Conservation (phyloP, 768 basidiomycete species). For the Xerocomus potaroensis region DNA sequence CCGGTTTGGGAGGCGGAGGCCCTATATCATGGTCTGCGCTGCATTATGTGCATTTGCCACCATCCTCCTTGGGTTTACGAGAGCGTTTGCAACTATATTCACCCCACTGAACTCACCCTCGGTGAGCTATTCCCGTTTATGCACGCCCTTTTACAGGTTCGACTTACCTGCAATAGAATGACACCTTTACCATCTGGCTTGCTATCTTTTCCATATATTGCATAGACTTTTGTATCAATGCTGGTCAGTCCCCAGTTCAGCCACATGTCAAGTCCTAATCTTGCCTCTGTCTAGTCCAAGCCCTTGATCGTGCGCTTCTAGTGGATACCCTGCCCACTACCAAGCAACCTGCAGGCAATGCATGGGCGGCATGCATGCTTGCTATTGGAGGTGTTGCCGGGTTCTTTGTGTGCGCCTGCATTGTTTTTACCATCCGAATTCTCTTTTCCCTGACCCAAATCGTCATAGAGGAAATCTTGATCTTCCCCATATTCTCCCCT, state of each 20-base stretch:
- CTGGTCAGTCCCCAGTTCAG: slow-evolving; percentile 30
- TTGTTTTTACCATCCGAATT: neutral
- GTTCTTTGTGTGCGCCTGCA: slow-evolving; percentile 72
- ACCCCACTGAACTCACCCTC: slow-evolving; percentile 30
- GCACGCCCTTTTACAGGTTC: neutral
- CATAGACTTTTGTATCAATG: slow-evolving; percentile 64
- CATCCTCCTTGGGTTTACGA: slow-evolving; percentile 80
- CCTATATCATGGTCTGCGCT: slow-evolving; percentile 77
- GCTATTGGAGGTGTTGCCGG: slow-evolving; percentile 83
- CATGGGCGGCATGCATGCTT: slow-evolving; percentile 94
- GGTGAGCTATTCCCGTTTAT: slow-evolving; percentile 22
- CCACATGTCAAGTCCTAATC: neutral
- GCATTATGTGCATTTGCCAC: slow-evolving; percentile 64
- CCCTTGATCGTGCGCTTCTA: slow-evolving; percentile 84
- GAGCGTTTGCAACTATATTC: slow-evolving; percentile 55
- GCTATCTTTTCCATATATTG: slow-evolving; percentile 69
- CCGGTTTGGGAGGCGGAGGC: slow-evolving; percentile 77
- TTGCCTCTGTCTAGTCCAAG: slow-evolving; percentile 55
- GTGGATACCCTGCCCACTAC: slow-evolving; percentile 78
- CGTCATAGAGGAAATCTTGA: slow-evolving; percentile 69
- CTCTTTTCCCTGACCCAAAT: neutral
- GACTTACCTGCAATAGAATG: slow-evolving; percentile 40
- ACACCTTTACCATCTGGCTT: slow-evolving; percentile 65
- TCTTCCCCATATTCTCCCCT: slow-evolving; percentile 63
- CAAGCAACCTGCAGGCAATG: slow-evolving; percentile 81